Base-by-base conservation (phyloP, 768 basidiomycete genomes). In the Agrocybe praecox region DNA sequence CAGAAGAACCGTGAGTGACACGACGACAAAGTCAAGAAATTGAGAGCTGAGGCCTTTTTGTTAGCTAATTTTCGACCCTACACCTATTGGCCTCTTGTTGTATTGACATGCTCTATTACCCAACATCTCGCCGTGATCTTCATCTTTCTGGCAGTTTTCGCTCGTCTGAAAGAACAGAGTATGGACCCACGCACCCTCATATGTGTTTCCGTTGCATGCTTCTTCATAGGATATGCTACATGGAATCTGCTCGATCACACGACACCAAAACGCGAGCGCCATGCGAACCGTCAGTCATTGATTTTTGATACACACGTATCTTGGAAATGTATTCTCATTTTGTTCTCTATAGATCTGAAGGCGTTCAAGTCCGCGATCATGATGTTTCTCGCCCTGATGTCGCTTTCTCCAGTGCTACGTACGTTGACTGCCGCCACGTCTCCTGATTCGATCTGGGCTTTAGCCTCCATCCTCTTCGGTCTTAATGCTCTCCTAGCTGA, bases 401-500 rank as follows among this genome's bases (percentile, higher is more conserved):
- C 94, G 15, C 79, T 98, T 53, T 89, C 95, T 2, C 97, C 97
- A 14, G 90, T 98, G 10, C 77, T 98, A 54, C 85, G 89, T 66
- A 98, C 96, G 6, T 75, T 99, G 66, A 96, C 94, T 24, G 90
- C 92, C 36, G 93, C 96, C 22, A 98, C 96, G 4, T 97, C 96
- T 36, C 92, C 92, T 12, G 97, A 99, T 70, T 94, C 94, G 24
- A 96, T 98, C 61, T 98, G 94, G 94, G 95, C 96, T 6, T 74
- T 98, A 49, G 85, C 94, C n/a, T 91, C 92, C 3, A 79, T 80
- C 50, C 82, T 98, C 44, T 92, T 98, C 71, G 76, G 85, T 51
- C 75, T 97, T 36, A 94, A 96, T 68, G 80, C 87, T 18, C 75
- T 96, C 56, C 75, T 98, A 47, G 90, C 90, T 14, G 94, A 97